Evolutionary conservation across 192 early-diverging fungal genomes (phyloP), one percentile per base, ranked within the genome.

Genomic region (Gaertneriomyces semiglobifer): DNA sequence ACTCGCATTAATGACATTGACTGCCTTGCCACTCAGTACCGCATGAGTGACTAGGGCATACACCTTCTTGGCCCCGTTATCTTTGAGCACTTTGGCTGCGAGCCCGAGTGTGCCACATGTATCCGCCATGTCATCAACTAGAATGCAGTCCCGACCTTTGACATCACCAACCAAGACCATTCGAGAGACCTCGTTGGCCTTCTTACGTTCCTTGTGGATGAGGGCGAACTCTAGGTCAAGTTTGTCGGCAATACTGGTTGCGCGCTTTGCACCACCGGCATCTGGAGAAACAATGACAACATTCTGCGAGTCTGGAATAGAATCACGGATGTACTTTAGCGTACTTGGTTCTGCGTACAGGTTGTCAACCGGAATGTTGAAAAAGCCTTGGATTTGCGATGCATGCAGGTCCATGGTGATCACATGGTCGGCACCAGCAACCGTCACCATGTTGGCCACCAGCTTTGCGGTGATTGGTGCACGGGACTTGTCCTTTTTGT

Each of bases 381-480:
- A 98, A 78, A 93, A 98, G 20, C 96, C 94, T 75, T 96, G 94
- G 75, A 95, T 91, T 82, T 98, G 96, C 54, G 83, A 82, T 9
- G 90, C 96, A 70, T 98, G 96, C 53, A 98, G 85, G 81, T 98
- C 96, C 91, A 98, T 95, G 18, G 95, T 96, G 53, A 98, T 96
- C 56, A 98, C 86, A 65, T 98, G 95, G 74, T 94, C 89, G 4
- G 95, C 92, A 2, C 66, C 95, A 42, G 94, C 94, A 40, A 92
- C 93, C 5, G 90, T 89, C 46, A 98, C 79, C 93, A 98, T 95
- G 78, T 98, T 98, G 44, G 93, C 94, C 41, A 98, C 89, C 70
- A 96, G 86, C 76, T 92, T 96, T 55, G 92, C 93, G 48, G 92
- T 92, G 52, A 95, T 95, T 33, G 63, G 92, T 69, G 90, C 63